Base-by-base conservation (phyloP, 108 stramenopile species). In the Nitzschia sp. region DNA sequence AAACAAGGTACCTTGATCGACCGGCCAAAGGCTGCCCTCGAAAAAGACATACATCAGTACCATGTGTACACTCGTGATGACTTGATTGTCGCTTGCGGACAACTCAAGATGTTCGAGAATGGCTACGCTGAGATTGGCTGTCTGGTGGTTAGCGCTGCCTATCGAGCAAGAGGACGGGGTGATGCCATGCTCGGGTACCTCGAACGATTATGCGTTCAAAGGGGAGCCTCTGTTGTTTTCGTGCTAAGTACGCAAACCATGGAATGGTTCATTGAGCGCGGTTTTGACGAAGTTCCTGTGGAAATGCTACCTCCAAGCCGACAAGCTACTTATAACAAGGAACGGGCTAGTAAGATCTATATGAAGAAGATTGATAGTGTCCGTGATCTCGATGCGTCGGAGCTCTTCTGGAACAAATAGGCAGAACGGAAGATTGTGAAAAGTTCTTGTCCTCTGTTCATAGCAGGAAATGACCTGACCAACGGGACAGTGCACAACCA, bases 251-350 rank as follows among this genome's bases (percentile, higher is more conserved):
- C 96, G 8, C 90, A 89, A 58, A 96, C 97, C 21, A 97, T 98
- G 97, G 92, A 97, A 77, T 98, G 94, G 93, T 97, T 98, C 72
- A 58, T 94, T 6, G 97, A 98, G 75, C 78, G 96, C 45, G 96
- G 96, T 27, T 98, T 96, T 73, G 69, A 75, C 54, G 75, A 82
- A 41, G 91, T 89, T 17, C 60, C 68, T 19, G 85, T 94, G 21
- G 77, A 90, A 30, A 68, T 50, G 17, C 63, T 94, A 9, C 93
- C 92, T n/a, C 86, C 86, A 16, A 85, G 79, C 45, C 77, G 90
- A 45, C 90, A 88, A 76, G 91, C 86, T 19, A 74, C 79, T 8
- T 93, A 93, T 75, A 90, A 96, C 62, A 58, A 67, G 27, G 58
- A 67, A 19, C 73, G 96, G 29, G 78, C 66, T 41, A 89, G 87